Evolutionary conservation across 1,284 basidiomycete species (phyloP).

Genomic region (Fomitopsis schrenkii): DNA sequence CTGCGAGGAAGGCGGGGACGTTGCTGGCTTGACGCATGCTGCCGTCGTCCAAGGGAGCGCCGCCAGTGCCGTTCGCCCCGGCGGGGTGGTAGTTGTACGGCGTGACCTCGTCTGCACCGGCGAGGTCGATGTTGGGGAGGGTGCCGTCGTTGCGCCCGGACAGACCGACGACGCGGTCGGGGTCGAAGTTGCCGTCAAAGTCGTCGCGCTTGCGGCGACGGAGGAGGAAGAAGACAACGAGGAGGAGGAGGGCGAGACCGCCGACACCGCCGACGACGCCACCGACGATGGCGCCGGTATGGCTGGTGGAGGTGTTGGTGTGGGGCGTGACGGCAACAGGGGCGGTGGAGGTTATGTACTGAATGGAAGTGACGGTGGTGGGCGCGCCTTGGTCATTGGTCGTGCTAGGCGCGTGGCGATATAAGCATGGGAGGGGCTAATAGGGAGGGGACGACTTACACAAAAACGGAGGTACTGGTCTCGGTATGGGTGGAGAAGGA

Average conservation of each 20-base stretch:
- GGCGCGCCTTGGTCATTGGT: conserved; percentile 20
- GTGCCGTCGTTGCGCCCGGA: conserved; percentile 22
- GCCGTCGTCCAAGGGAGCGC: background rate
- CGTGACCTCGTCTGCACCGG: conserved; percentile 31
- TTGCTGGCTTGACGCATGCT: conserved; percentile 24
- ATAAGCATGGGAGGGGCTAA: background rate
- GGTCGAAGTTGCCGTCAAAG: conserved; percentile 50
- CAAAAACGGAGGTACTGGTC: conserved; percentile 6
- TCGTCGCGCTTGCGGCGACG: conserved; percentile 29
- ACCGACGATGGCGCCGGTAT: conserved; percentile 34
- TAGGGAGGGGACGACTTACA: conserved; percentile 12
- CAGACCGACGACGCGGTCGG: conserved; percentile 35
- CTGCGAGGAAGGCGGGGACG: conserved; percentile 22
- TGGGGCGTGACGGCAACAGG: conserved; percentile 9
- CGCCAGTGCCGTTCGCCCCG: conserved; percentile 4
- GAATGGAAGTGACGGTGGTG: conserved; percentile 19
- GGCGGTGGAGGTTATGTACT: conserved; percentile 12
- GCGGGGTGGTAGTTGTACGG: conserved; percentile 29
- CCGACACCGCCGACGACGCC: conserved; percentile 36
- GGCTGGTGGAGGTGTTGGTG: conserved; percentile 5
- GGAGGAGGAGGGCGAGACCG: conserved; percentile 24
- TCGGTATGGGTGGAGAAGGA: conserved; percentile 10
- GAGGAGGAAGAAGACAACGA: conserved; percentile 21
- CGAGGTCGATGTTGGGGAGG: conserved; percentile 34
- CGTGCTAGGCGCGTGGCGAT: conserved; percentile 9